These are phyloP conservation scores for Xeromyces bisporus DNA, from an alignment of 495 filamentous ascomycete genomes.

Conservation along the genomic window DNA sequence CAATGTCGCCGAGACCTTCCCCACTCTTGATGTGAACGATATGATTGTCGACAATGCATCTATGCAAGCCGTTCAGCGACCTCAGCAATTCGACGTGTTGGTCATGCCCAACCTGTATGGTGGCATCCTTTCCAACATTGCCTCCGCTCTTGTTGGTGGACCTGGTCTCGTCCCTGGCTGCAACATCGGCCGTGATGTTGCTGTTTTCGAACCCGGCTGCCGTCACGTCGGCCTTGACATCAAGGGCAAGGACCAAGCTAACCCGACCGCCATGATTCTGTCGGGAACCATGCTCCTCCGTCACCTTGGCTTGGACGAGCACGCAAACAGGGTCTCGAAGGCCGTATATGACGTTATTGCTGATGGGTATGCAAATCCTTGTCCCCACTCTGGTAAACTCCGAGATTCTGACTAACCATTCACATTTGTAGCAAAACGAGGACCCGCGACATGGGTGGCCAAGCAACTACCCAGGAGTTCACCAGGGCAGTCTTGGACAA, in stretches of 20 bases:
- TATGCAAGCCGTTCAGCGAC: conserved; percentile 91
- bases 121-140: conserved; percentile 97
- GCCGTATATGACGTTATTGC: conserved; percentile 91
- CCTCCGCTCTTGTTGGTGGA: conserved; percentile 93
- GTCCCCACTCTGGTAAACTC: no score
- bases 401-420: no score
- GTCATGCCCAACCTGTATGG: conserved; percentile 99
- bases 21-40: conserved; percentile 83
- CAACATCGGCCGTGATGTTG: conserved; percentile 98
- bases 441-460: conserved; percentile 90
- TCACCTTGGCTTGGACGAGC: conserved; percentile 90
- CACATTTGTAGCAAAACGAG: conserved; percentile 45
- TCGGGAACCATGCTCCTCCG: conserved; percentile 92
- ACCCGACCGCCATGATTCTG: conserved; percentile 88
- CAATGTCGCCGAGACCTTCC: conserved; percentile 78
- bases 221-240: conserved; percentile 97
- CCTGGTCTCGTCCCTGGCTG: conserved; percentile 94
- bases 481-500: conserved; percentile 80
- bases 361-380: conserved; percentile 73
- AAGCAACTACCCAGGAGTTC: conserved; percentile 80
- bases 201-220: conserved; percentile 97
- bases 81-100: conserved; percentile 98
- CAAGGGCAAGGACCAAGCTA: conserved; percentile 97
- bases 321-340: conserved; percentile 95
- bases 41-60: conserved; percentile 99